Evolutionary conservation across 192 early-diverging fungal species (phyloP), one percentile per base, ranked within the genome.

Genomic region (Diversispora eburnea): DNA sequence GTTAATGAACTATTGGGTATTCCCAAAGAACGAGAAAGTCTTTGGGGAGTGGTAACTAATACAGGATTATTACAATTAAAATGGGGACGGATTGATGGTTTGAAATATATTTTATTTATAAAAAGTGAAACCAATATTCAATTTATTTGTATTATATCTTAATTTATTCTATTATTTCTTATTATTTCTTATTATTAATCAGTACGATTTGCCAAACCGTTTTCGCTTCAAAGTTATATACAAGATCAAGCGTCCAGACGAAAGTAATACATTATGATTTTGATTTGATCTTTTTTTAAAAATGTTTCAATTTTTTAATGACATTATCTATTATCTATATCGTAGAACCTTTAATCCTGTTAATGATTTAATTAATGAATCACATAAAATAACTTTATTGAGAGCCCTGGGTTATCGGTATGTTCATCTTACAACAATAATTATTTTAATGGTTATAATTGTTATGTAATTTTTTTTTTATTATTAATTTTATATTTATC

Each of bases 71-170:
- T 88, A 48, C 84, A 89, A 72, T 79, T 91, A 25, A 90, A 91
- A 75, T 91, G 89, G 90, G 93, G 93, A 5, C 87, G 93, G 20
- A 89, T 94, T 48, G 93, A 93, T 80, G 79, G 81, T 82, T 75
- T 55, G 7, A 52, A 55, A 52, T 49, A 33, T 20, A 39, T 55
- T 45, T 41, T 62, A 39, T n/a, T 8, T 45, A 8, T 4, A 59
- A 13, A 17, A 54, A 54, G 10, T 13, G 12, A 54, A 54, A 54
- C 6, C 10, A 42, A 63, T 63, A 2, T 2, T 8, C 4, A 5
- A 62, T 62, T 2, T 33, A n/a, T 5, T n/a, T 45, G 8, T 12
- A 39, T 39, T 60, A 17, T 46, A 56, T 25, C 3, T 65, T 8
- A 13, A 55, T 47, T n/a, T 65, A 46, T 51, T 45, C 55, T 17